Percentiles rank a stretch among this genome's conserved stretches.
phyloP scores from a whole-genome alignment of 2,329 filamentous ascomycete species.

The Fusarium protoensiforme region DNA sequence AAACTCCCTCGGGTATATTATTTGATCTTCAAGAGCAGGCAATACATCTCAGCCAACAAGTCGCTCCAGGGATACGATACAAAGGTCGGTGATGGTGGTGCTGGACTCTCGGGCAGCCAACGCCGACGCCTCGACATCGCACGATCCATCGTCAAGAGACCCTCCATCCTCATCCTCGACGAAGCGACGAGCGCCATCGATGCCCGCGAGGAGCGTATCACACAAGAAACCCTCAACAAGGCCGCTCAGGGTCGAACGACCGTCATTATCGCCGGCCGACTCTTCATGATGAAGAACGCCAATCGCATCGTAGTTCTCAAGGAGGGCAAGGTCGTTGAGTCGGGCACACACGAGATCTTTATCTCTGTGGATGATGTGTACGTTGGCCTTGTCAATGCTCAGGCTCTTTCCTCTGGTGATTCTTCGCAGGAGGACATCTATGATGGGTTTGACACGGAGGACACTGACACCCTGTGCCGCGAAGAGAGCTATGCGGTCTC shows the following conservation, averaged over 20 bases:
- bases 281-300: slow-evolving; percentile 81
- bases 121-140: slow-evolving; percentile 84
- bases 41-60: slow-evolving; percentile 8
- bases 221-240: slow-evolving; percentile 72
- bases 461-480: slow-evolving; percentile 50
- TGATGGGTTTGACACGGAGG: slow-evolving; percentile 55
- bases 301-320: slow-evolving; percentile 83
- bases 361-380: slow-evolving; percentile 73
- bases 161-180: slow-evolving; percentile 78
- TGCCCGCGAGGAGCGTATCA: slow-evolving; percentile 65
- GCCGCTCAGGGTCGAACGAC: slow-evolving; percentile 74
- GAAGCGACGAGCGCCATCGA: slow-evolving; percentile 79
- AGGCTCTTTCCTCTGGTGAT: slow-evolving; percentile 66
- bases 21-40: rapidly evolving
- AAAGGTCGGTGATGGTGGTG: slow-evolving; percentile 79
- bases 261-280: slow-evolving; percentile 78
- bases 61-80: slow-evolving; percentile 73
- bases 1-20: slow-evolving; percentile 64
- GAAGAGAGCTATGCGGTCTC: slow-evolving; percentile 59
- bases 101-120: slow-evolving; percentile 83
- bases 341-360: slow-evolving; percentile 80
- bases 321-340: slow-evolving; percentile 76
- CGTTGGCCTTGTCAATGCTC: slow-evolving; percentile 72
- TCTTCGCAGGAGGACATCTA: slow-evolving; percentile 49
- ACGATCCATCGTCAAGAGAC: slow-evolving; percentile 77